phyloP scores from a whole-genome alignment of 2,329 filamentous ascomycete species.

The Alternaria incomplexa region DNA sequence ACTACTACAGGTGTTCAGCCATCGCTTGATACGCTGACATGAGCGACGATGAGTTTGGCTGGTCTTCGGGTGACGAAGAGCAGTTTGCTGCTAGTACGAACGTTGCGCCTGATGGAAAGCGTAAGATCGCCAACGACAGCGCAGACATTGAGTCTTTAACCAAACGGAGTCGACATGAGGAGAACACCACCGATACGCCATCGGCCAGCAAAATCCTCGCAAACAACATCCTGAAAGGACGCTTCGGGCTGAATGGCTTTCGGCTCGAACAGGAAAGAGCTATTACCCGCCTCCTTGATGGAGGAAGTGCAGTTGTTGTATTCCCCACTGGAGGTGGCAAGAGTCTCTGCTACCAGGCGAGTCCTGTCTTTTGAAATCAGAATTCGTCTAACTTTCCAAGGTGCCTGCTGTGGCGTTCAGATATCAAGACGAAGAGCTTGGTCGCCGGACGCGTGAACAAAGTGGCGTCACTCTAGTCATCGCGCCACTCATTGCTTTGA shows the following conservation, averaged over 20 bases:
- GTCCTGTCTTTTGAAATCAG: not conserved
- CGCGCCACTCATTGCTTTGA: conserved; percentile 88
- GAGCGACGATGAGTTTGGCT: conserved; percentile 18
- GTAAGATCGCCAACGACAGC: not conserved
- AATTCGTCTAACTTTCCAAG: conserved; percentile 13
- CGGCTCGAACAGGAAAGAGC: conserved; percentile 55
- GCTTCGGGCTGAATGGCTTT: conserved; percentile 52
- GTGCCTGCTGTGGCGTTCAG: conserved; percentile 52
- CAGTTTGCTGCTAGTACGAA: conserved; percentile 3
- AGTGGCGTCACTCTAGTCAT: conserved; percentile 87
- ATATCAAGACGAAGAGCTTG: conserved; percentile 45
- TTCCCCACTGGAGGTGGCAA: conserved; percentile 96
- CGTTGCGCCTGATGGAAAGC: conserved; percentile 6
- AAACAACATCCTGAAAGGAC: conserved; percentile 46
- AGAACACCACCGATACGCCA: not conserved
- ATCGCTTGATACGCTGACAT: not conserved
- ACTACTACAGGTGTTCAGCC: too few relatives aligned
- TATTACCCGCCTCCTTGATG: conserved; percentile 52
- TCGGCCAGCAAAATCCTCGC: conserved; percentile 31
- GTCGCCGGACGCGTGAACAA: conserved; percentile 62
- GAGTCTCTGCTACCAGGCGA: conserved; percentile 90
- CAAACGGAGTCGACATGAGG: conserved; percentile 6
- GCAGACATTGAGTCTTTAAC: not conserved
- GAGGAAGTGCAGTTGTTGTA: conserved; percentile 52
- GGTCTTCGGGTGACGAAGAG: conserved; percentile 15